phyloP scores from a whole-genome alignment of 768 basidiomycete species.

The Cyclocybe aegerita region DNA sequence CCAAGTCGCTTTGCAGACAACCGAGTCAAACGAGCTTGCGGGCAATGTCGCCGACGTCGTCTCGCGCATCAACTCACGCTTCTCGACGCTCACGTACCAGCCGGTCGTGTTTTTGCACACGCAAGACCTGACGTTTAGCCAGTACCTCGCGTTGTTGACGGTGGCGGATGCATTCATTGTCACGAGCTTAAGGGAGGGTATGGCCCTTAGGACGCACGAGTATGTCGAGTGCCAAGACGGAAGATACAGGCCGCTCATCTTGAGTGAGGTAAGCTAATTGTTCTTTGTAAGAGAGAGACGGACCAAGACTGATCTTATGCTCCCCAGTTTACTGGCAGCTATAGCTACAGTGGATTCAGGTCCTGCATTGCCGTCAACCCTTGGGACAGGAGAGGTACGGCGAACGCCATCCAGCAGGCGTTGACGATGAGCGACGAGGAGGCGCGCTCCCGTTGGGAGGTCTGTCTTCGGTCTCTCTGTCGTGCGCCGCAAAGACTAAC shows the following conservation, averaged over 20 bases:
- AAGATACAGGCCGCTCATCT: slow-evolving; percentile 64
- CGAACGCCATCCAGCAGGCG: slow-evolving; percentile 76
- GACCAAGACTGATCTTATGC: not conserved
- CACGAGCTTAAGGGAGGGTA: slow-evolving; percentile 82
- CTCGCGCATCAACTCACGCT: slow-evolving; percentile 78
- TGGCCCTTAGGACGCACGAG: slow-evolving; percentile 83
- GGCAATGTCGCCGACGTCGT: slow-evolving; percentile 76
- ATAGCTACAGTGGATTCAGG: slow-evolving; percentile 84
- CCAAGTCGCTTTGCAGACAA: slow-evolving; percentile 84
- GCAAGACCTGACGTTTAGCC: slow-evolving; percentile 80
- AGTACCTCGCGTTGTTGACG: slow-evolving; percentile 79
- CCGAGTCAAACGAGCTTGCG: slow-evolving; percentile 70
- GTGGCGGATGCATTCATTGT: slow-evolving; percentile 87
- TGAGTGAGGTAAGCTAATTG: slow-evolving; percentile 65
- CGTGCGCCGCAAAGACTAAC: not conserved
- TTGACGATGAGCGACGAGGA: slow-evolving; percentile 79
- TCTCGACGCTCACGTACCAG: slow-evolving; percentile 84
- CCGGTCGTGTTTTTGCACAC: slow-evolving; percentile 86
- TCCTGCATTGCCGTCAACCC: slow-evolving; percentile 87
- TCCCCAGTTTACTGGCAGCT: slow-evolving; percentile 77
- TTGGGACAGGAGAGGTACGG: slow-evolving; percentile 83
- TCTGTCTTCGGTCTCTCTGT: slow-evolving; percentile 23
- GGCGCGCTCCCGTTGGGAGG: slow-evolving; percentile 73
- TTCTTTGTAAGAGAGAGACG: not conserved
- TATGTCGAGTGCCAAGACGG: slow-evolving; percentile 85